These are phyloP conservation scores for Annulohypoxylon stygium DNA, from an alignment of 495 filamentous ascomycete genomes.

Conservation along the genomic window DNA sequence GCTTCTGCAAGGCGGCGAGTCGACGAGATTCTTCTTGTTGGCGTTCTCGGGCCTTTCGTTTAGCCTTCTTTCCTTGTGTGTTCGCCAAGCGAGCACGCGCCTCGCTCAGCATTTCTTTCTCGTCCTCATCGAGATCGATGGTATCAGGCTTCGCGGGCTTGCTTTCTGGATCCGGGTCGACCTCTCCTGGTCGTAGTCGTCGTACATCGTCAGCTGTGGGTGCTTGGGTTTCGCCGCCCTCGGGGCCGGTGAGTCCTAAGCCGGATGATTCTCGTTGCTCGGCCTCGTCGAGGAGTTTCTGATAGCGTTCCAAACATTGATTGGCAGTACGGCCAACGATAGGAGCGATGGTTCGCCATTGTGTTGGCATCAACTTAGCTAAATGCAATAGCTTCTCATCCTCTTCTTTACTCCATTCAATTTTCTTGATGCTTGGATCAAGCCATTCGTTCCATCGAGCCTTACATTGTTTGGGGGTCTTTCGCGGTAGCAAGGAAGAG, in stretches of 20 bases:
- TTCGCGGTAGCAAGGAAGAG: slow-evolving; percentile 94
- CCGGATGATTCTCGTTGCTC: slow-evolving; percentile 87
- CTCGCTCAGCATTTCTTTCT: slow-evolving; percentile 99
- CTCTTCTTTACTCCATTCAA: slow-evolving; percentile 98
- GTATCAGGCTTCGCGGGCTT: slow-evolving; percentile 98
- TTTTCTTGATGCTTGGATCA: slow-evolving; percentile 96
- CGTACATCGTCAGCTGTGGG: slow-evolving; percentile 95
- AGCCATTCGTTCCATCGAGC: slow-evolving; percentile 99
- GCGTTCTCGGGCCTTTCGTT: slow-evolving; percentile 94
- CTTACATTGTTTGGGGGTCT: slow-evolving; percentile 99
- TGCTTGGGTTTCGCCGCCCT: slow-evolving; percentile 86
- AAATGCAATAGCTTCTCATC: slow-evolving; percentile 97
- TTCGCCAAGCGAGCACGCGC: slow-evolving; percentile 96
- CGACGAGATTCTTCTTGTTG: slow-evolving; percentile 95
- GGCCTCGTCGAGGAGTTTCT: slow-evolving; percentile 95
- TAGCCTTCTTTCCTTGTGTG: slow-evolving; percentile 98
- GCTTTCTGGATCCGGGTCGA: slow-evolving; percentile 95
- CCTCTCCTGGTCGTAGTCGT: slow-evolving; percentile 88
- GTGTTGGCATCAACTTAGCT: slow-evolving; percentile 98
- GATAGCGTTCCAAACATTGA: slow-evolving; percentile 96
- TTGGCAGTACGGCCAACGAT: slow-evolving; percentile 97
- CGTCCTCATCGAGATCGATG: slow-evolving; percentile 97
- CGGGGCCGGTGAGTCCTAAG: slow-evolving; percentile 86
- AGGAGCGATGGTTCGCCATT: slow-evolving; percentile 98
- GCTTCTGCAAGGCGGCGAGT: slow-evolving; percentile 91